A percentile compares a stretch with the other conserved stretches of the same genome.
These are phyloP conservation scores for Sclerotinia trifoliorum DNA, from an alignment of 2,329 filamentous ascomycete species.

Conservation along the genomic window DNA sequence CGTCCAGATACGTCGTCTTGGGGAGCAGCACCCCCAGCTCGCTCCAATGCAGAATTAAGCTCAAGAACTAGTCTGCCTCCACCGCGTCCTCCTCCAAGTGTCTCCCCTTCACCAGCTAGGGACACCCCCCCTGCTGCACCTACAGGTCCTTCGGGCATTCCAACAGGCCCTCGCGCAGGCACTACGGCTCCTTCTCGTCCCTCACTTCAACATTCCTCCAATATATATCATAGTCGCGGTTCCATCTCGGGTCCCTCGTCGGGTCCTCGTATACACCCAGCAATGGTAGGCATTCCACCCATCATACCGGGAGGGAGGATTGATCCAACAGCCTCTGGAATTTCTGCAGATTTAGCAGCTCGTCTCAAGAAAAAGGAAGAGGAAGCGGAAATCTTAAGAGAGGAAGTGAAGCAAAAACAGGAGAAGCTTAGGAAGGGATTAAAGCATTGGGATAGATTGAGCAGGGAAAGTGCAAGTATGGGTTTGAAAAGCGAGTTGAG, in stretches of 20 bases:
- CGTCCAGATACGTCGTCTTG: slow-evolving; percentile 37
- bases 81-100: slow-evolving; percentile 31
- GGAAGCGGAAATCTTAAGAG: slow-evolving; percentile 37
- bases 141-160: slow-evolving; percentile 37
- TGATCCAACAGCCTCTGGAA: slow-evolving; percentile 37
- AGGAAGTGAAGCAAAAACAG: slow-evolving; percentile 37
- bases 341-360: slow-evolving; percentile 34
- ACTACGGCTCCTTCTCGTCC: slow-evolving; percentile 32
- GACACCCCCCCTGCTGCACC: slow-evolving; percentile 31
- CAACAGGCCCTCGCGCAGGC: slow-evolving; percentile 38
- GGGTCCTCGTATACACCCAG: slow-evolving; percentile 38
- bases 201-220: slow-evolving; percentile 34
- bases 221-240: slow-evolving; percentile 29
- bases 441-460: slow-evolving; percentile 39
- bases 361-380: slow-evolving; percentile 39
- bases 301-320: slow-evolving; percentile 39
- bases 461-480: slow-evolving; percentile 34
- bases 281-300: slow-evolving; percentile 37
- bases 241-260: slow-evolving; percentile 25
- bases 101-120: slow-evolving; percentile 35
- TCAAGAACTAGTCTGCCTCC: slow-evolving; percentile 28
- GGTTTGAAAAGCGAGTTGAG: slow-evolving; percentile 39
- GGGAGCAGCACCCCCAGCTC: slow-evolving; percentile 34
- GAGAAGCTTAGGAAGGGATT: slow-evolving; percentile 37
- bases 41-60: slow-evolving; percentile 24